Percentiles rank a stretch among this genome's conserved stretches.
phyloP scores from a whole-genome alignment of 768 basidiomycete species.

The Lyophyllum atratum region DNA sequence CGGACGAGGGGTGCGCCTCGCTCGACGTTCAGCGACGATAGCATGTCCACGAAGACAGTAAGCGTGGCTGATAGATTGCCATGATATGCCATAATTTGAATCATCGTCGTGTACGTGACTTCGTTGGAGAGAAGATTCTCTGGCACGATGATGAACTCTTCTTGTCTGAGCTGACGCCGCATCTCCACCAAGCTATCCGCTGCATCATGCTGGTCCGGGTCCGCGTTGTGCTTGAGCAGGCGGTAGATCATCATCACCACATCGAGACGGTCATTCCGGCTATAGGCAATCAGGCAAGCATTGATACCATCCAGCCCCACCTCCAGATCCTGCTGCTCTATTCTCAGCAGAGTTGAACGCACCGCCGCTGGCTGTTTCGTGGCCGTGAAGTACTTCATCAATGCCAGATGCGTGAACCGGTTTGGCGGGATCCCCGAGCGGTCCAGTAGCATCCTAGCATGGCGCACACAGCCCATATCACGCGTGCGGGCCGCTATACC shows the following conservation, averaged over 20 bases:
- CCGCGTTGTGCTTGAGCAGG: conserved; percentile 55
- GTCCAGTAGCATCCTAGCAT: conserved; percentile 54
- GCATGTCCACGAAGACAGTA: conserved; percentile 67
- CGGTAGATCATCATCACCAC: conserved; percentile 65
- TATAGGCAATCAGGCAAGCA: conserved; percentile 70
- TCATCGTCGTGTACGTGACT: conserved; percentile 66
- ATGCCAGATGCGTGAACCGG: conserved; percentile 60
- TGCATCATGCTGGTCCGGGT: conserved; percentile 34
- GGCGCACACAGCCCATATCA: conserved; percentile 42
- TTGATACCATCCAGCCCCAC: conserved; percentile 71
- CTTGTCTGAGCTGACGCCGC: conserved; percentile 36
- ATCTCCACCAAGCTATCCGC: conserved; percentile 37
- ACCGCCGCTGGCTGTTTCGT: conserved; percentile 52
- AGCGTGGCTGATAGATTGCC: conserved; percentile 64
- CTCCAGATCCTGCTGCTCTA: conserved; percentile 50
- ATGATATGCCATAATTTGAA: conserved; percentile 71
- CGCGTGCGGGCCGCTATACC: conserved; percentile 60
- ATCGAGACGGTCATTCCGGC: conserved; percentile 50
- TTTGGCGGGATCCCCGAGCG: conserved; percentile 58
- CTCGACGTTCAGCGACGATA: conserved; percentile 45
- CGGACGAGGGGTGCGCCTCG: conserved; percentile 29
- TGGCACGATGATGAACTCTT: conserved; percentile 49
- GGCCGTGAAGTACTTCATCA: conserved; percentile 56
- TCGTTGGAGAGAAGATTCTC: conserved; percentile 53
- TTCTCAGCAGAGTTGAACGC: conserved; percentile 52